phyloP scores from a whole-genome alignment of 2,329 filamentous ascomycete genomes.

The Bipolaris gigantea region DNA sequence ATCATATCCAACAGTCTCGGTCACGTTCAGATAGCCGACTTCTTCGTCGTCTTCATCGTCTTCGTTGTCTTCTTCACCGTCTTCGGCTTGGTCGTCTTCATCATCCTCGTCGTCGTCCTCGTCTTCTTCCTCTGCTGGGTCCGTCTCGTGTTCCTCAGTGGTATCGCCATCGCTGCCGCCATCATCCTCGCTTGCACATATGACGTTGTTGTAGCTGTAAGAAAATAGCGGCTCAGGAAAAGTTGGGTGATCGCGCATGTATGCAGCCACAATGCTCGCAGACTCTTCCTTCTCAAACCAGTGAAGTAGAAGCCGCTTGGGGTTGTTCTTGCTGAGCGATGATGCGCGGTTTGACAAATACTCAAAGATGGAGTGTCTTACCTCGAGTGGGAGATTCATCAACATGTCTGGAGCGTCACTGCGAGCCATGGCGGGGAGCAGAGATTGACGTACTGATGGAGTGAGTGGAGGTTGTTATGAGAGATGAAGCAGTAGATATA shows the following conservation, averaged over 20 bases:
- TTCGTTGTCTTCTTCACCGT: neutral
- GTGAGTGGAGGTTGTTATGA: neutral
- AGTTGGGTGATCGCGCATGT: slow-evolving; percentile 14
- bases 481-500: neutral
- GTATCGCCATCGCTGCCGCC: slow-evolving; percentile 7
- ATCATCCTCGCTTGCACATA: neutral
- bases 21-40: neutral
- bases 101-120: slow-evolving; percentile 9
- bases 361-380: slow-evolving; percentile 37
- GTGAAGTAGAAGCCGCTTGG: slow-evolving; percentile 33
- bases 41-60: neutral
- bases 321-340: slow-evolving; percentile 17
- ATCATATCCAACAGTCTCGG: slow-evolving; percentile 1
- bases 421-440: slow-evolving; percentile 7
- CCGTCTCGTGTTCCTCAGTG: slow-evolving; percentile 8
- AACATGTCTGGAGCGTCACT: slow-evolving; percentile 14
- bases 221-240: slow-evolving; percentile 9
- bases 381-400: slow-evolving; percentile 35
- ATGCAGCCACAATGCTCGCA: slow-evolving; percentile 18
- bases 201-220: slow-evolving; percentile 11
- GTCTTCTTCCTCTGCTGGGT: slow-evolving; percentile 5
- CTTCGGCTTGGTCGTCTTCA: neutral
- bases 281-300: slow-evolving; percentile 44
- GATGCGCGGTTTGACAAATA: slow-evolving; percentile 16
- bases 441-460: neutral